Percentiles rank a stretch among this genome's conserved stretches.
Conservation (phyloP, 2,329 filamentous ascomycete genomes). For the Neopestalotiopsis rosae region DNA sequence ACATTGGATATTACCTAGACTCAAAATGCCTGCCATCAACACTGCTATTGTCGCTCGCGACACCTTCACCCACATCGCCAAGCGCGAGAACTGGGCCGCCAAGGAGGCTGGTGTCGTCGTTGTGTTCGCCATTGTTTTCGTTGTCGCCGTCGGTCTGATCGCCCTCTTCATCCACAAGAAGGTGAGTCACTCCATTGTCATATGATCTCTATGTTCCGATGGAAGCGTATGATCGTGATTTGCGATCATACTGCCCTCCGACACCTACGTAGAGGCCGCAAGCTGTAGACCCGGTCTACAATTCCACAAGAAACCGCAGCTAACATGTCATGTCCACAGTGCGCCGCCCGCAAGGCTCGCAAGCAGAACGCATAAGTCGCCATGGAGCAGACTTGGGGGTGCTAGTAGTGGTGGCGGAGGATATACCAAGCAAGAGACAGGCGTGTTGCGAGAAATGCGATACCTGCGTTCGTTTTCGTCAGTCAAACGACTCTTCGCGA, state of each 20-base stretch:
- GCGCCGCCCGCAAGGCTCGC: slow-evolving; percentile 33
- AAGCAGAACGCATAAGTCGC: slow-evolving; percentile 26
- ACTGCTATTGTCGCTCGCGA: slow-evolving; percentile 40
- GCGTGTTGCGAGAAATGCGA: slow-evolving; percentile 25
- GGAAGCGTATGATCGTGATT: too few species aligned
- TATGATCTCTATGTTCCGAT: too few species aligned
- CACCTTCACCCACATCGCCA: slow-evolving; percentile 33
- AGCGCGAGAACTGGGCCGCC: slow-evolving; percentile 38
- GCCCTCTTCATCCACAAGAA: slow-evolving; percentile 36
- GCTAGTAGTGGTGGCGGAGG: slow-evolving; percentile 15
- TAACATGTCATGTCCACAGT: neutral
- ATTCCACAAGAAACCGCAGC: too few species aligned
- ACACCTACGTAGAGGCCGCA: too few species aligned
- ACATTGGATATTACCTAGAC: slow-evolving; percentile 21
- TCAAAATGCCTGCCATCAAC: slow-evolving; percentile 40
- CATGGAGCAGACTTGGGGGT: slow-evolving; percentile 21
- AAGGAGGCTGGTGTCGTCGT: slow-evolving; percentile 40
- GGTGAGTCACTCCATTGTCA: too few species aligned
- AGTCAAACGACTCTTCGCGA: slow-evolving; percentile 23
- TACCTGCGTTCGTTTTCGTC: slow-evolving; percentile 28
- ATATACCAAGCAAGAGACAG: slow-evolving; percentile 26
- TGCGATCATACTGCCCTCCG: too few species aligned
- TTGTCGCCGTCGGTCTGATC: slow-evolving; percentile 36
- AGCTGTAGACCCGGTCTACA: too few species aligned
- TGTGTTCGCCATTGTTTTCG: slow-evolving; percentile 41